Evolutionary conservation across 2,329 filamentous ascomycete genomes (phyloP).

Genomic region (Clonostachys chloroleuca): DNA sequence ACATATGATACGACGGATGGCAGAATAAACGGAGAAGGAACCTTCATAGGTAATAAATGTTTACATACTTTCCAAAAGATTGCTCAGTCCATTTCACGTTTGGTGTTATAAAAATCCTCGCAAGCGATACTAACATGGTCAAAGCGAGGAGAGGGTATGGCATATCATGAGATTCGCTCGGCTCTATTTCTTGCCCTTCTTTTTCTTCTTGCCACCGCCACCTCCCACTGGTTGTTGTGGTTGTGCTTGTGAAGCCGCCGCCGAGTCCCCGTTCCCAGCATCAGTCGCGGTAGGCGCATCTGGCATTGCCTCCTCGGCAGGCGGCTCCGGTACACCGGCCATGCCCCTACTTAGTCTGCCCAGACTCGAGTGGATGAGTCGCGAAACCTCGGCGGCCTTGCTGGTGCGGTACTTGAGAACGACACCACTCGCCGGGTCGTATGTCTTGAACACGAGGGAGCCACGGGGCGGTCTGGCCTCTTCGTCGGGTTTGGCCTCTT

Average conservation of each 20-base stretch:
- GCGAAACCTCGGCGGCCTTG: constrained; percentile 84
- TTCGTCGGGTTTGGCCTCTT: constrained; percentile 15
- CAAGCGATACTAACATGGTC: too few relatives aligned
- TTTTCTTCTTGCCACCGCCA: constrained; percentile 59
- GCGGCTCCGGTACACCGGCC: constrained; percentile 45
- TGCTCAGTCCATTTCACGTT: too few relatives aligned
- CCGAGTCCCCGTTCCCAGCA: constrained; percentile 3
- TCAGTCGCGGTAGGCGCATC: constrained; percentile 24
- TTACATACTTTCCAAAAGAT: background rate
- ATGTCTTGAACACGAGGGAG: constrained; percentile 81
- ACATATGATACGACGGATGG: constrained; percentile 1
- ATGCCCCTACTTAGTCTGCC: constrained; percentile 71
- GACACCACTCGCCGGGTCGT: constrained; percentile 75
- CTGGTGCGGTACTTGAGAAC: constrained; percentile 88
- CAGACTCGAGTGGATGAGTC: constrained; percentile 68
- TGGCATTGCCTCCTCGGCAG: constrained; percentile 33
- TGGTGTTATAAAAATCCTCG: too few relatives aligned
- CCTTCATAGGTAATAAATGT: too few relatives aligned
- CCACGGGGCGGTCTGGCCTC: constrained; percentile 52
- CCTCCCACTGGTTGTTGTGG: constrained; percentile 20
- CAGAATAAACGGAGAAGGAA: too few relatives aligned
- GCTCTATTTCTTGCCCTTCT: constrained; percentile 62
- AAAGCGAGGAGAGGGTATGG: too few relatives aligned
- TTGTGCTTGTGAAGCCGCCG: constrained; percentile 15
- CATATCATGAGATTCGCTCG: too few relatives aligned